Evolutionary conservation across 2,329 filamentous ascomycete species (phyloP), one percentile per base, ranked within the genome.

Genomic region (Fusarium neocosmosporiellum): DNA sequence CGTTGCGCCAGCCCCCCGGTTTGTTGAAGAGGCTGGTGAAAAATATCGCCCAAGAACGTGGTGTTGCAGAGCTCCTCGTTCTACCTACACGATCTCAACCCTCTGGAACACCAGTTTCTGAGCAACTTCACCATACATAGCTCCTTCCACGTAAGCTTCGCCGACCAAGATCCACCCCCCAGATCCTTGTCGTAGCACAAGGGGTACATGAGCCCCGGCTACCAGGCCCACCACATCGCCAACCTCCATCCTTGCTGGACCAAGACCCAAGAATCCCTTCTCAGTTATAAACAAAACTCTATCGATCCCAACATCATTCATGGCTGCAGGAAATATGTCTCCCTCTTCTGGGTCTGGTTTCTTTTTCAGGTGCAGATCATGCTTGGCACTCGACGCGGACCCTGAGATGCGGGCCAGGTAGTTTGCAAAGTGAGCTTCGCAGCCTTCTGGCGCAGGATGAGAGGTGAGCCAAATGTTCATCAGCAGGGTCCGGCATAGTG

Each of bases 391-490:
- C 1, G 59, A 68, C 2, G 58, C n/a, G 2, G 65, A 69, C 7
- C 27, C 22, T 7, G 65, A 69, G 4, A 69, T 59, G 0, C 33
- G 59, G 2, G 65, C 36, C 0, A 69, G 18, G 9, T 69, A 69
- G 14, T 64, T 59, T 14, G 37, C 59, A 54, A 68, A 69, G 10
- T 69, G 43, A 3, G 4, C 43, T 3, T 37, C 16, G 11, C 67
- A 68, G 0, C 37, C 9, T 20, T 59, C 53, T 2, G 65, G 65
- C 0, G 65, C 65, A 2, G 67, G 67, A 36, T 68, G 65, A 1
- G 27, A 60, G 0, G 54, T 68, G 1, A 69, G 65, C 67, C 65
- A 69, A 4, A 69, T 68, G 1, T 69, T 57, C 22, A 46, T 60
- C 9, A 68, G 7, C 0, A 69, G 27, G 3, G 67, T 50, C 1